Percentiles rank a stretch among this genome's conserved stretches.
phyloP scores from a whole-genome alignment of 2,329 filamentous ascomycete species.

The Dothistroma pini region DNA sequence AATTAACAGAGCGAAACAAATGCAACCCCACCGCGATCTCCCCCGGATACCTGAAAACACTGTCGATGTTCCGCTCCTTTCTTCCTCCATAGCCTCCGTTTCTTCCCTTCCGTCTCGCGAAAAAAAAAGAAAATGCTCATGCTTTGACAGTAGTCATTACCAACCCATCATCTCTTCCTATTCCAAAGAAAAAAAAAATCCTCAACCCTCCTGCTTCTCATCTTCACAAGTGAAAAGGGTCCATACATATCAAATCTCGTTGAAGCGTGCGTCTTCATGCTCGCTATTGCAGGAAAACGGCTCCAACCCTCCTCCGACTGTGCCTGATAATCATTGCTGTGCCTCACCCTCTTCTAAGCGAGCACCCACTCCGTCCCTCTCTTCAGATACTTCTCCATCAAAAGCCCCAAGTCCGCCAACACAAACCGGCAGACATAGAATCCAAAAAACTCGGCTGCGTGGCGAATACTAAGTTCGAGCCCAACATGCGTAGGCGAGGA shows the following conservation, averaged over 20 bases:
- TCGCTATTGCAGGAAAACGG: neutral
- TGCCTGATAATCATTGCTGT: neutral
- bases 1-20: neutral
- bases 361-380: constrained; percentile 92
- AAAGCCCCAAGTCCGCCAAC: constrained; percentile 73
- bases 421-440: constrained; percentile 97
- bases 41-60: neutral
- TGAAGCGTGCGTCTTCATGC: neutral
- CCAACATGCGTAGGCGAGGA: constrained; percentile 93
- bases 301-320: neutral
- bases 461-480: constrained; percentile 85
- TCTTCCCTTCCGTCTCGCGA: neutral
- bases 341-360: constrained; percentile 37
- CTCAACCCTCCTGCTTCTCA: too few relatives aligned
- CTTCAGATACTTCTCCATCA: constrained; percentile 97
- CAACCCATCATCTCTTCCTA: neutral
- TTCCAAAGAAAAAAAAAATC: neutral
- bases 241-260: neutral
- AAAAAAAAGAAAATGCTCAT: neutral
- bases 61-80: neutral
- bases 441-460: constrained; percentile 95
- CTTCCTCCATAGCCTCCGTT: neutral
- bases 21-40: neutral
- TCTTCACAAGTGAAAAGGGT: too few relatives aligned
- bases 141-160: neutral